These are phyloP conservation scores for Hymenoscyphus linearis DNA, from an alignment of 2,329 filamentous ascomycete species.

Conservation along the genomic window DNA sequence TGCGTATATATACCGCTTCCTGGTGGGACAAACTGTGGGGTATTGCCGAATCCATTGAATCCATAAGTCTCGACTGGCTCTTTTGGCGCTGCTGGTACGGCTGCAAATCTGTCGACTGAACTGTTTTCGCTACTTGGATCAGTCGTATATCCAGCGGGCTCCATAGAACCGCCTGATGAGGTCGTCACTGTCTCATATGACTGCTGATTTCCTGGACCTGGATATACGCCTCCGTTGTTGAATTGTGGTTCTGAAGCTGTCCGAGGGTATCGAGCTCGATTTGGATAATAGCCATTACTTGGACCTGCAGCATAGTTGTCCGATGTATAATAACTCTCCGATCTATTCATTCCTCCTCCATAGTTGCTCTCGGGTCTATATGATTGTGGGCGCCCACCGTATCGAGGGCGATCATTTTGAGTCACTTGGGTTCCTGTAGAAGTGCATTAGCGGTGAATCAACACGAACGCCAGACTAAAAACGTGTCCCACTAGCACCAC, in stretches of 20 bases:
- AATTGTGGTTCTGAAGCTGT: conserved; percentile 31
- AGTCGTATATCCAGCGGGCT: conserved; percentile 74
- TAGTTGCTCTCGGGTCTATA: conserved; percentile 29
- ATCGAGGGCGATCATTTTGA: conserved; percentile 27
- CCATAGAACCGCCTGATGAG: conserved; percentile 64
- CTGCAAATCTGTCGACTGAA: conserved; percentile 70
- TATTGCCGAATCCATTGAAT: conserved; percentile 41
- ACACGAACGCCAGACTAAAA: conserved; percentile 2
- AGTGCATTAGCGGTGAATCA: conserved; percentile 17
- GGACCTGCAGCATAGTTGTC: conserved; percentile 23
- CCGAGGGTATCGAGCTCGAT: conserved; percentile 30
- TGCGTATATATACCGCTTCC: conserved; percentile 32
- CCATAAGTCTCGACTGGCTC: conserved; percentile 61
- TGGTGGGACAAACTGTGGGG: conserved; percentile 36
- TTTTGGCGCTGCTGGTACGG: conserved; percentile 39
- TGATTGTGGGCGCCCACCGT: conserved; percentile 30
- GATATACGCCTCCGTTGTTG: conserved; percentile 28
- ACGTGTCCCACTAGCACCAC: background rate
- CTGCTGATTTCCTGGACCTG: conserved; percentile 26
- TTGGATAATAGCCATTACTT: conserved; percentile 30
- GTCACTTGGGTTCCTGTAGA: conserved; percentile 28
- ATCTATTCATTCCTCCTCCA: conserved; percentile 36
- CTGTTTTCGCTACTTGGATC: conserved; percentile 90
- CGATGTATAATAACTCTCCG: conserved; percentile 39
- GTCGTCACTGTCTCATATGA: conserved; percentile 86